These are phyloP conservation scores for Fremontodendron californicum DNA, from an alignment of 345 rosid genomes.

Conservation along the genomic window DNA sequence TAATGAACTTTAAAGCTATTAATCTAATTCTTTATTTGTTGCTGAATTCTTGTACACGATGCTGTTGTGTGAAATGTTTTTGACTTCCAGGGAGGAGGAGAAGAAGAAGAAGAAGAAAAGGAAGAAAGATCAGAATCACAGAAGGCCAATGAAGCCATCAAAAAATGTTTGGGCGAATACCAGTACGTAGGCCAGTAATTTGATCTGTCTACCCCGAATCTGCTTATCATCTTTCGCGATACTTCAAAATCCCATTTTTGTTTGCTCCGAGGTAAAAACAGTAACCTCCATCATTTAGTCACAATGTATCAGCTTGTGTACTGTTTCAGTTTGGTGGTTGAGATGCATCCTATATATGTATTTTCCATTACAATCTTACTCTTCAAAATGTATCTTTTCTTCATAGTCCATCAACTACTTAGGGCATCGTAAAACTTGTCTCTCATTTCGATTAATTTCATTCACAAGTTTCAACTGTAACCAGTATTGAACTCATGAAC, in stretches of 20 bases:
- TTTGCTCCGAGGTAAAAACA: slow-evolving; percentile 8
- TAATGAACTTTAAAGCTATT: not conserved
- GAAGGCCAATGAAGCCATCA: slow-evolving; percentile 68
- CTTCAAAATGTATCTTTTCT: slow-evolving; percentile 9
- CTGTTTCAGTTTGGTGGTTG: slow-evolving; percentile 8
- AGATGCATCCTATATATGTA: not conserved
- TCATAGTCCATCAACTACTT: not conserved
- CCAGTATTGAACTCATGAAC: not conserved
- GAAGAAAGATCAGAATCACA: slow-evolving; percentile 69
- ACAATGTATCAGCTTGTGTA: slow-evolving; percentile 5
- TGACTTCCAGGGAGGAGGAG: slow-evolving; percentile 76
- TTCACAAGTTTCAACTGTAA: not conserved
- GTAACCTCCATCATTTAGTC: slow-evolving; percentile 5
- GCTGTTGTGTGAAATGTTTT: not conserved
- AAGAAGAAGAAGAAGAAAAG: slow-evolving; percentile 24
- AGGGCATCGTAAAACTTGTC: not conserved
- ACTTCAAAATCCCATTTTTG: slow-evolving; percentile 16
- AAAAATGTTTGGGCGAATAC: slow-evolving; percentile 58
- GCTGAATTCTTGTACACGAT: not conserved
- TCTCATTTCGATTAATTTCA: not conserved
- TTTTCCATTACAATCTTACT: not conserved
- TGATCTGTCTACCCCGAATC: not conserved
- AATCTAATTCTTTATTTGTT: not conserved
- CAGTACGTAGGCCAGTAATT: slow-evolving; percentile 27
- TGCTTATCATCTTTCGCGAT: slow-evolving; percentile 9